Base-by-base conservation (phyloP, 768 basidiomycete species). In the Naganishia kalamii region DNA sequence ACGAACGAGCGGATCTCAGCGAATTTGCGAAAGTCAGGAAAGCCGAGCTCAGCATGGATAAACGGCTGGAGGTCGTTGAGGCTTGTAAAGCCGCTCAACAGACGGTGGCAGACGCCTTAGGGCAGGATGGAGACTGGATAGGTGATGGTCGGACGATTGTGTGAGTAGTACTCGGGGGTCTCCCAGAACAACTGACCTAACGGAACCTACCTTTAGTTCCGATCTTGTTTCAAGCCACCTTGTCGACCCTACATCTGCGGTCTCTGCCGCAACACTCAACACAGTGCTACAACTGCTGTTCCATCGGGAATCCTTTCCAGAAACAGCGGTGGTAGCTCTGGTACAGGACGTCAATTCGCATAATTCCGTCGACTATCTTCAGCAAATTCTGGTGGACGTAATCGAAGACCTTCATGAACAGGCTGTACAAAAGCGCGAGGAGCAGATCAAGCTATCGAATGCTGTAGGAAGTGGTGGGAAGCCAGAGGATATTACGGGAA, bases 401-500 rank as follows among this genome's bases (percentile, higher is more conserved):
- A 32, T 70, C 25, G 67, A 68, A 23, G 27, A 52, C 11, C 60
- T 70, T 15, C 57, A 63, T 27, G 69, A 70, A 13, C 65, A 46
- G 19, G 19, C n/a, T 7, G 54, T 29, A n/a, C 67, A 68, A 21
- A 51, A 59, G 27, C 32, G 60, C n/a, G 59, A 52, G 23, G 52
- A 49, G 15, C 13, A 3, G n/a, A 43, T 67, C 19, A 66, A 62
- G 21, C 67, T 71, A 51, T 21, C 66, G 11, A 69, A 69, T 60
- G 69, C 72, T 50, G 61, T 69, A 62, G 66, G 70, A 15, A 50
- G 21, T 37, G 71, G 72, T 63, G 70, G 70, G 30, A 57, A 27
- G n/a, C 30, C 13, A 10, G 51, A 68, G 33, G 71, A 68, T 62
- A 10, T 61, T 41, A 33, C 54, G 60, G 43, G 25, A 63, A 62